A percentile compares a stretch with the other conserved stretches of the same genome.
These are phyloP conservation scores for Panaeolus papilionaceus DNA, from an alignment of 768 basidiomycete genomes.

Conservation along the genomic window DNA sequence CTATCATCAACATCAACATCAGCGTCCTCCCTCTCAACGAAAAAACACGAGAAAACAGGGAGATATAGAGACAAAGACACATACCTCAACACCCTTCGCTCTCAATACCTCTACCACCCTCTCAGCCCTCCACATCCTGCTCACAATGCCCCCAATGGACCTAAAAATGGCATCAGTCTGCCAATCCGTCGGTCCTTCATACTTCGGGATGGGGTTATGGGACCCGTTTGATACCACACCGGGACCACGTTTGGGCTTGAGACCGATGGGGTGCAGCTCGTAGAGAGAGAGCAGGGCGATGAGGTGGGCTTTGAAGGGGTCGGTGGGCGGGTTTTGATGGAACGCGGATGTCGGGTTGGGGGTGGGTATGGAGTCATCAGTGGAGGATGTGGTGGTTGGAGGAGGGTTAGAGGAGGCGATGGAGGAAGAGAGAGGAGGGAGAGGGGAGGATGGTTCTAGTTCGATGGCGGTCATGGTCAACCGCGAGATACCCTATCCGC, in stretches of 20 bases:
- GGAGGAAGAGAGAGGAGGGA: not conserved
- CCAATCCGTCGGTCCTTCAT: constrained; percentile 61
- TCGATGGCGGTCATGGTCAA: not conserved
- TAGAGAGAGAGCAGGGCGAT: constrained; percentile 64
- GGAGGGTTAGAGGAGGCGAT: not conserved
- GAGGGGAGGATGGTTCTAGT: not conserved
- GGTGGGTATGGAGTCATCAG: not conserved
- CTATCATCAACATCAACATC: not conserved
- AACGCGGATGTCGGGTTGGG: not conserved
- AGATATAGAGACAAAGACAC: not conserved
- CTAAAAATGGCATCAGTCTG: constrained; percentile 64
- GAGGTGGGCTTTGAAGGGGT: constrained; percentile 49
- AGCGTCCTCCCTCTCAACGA: not conserved
- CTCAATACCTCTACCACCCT: constrained; percentile 47
- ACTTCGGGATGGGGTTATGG: constrained; percentile 55
- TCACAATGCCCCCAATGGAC: constrained; percentile 54
- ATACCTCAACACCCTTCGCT: constrained; percentile 27
- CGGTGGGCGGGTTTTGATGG: constrained; percentile 19
- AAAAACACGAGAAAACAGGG: not conserved
- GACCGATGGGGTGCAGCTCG: constrained; percentile 55
- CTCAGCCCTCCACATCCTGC: constrained; percentile 64
- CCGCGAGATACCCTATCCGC: too few relatives aligned
- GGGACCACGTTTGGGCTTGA: not conserved
- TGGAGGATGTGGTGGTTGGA: not conserved
- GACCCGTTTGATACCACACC: not conserved